phyloP scores from a whole-genome alignment of 2,329 filamentous ascomycete genomes.

The Stachybotrys elegans region DNA sequence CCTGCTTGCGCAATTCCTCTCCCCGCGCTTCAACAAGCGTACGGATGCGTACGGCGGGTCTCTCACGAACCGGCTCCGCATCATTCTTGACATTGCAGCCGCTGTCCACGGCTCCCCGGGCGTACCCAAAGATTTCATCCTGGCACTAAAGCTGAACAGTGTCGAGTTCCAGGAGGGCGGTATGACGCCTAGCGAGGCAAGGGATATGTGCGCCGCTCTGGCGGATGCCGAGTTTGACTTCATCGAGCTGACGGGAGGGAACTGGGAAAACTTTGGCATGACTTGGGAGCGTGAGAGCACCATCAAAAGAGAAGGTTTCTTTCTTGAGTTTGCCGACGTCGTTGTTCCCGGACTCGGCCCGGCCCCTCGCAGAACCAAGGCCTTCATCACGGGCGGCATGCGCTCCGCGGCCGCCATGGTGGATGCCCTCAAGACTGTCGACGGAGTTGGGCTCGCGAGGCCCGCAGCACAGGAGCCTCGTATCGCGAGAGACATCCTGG shows the following conservation, averaged over 20 bases:
- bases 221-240: conserved; percentile 47
- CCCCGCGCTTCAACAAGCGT: conserved; percentile 38
- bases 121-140: conserved; percentile 33
- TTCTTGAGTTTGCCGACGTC: conserved; percentile 50
- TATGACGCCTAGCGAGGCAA: conserved; percentile 43
- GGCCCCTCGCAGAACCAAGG: too few relatives aligned
- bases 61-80: conserved; percentile 36
- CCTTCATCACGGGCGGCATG: conserved; percentile 52
- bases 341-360: conserved; percentile 30
- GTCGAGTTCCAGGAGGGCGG: conserved; percentile 49
- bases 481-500: conserved; percentile 7
- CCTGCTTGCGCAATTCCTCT: conserved; percentile 43
- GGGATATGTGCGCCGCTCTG: conserved; percentile 36
- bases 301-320: conserved; percentile 49
- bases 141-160: conserved; percentile 51
- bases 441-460: conserved; percentile 50
- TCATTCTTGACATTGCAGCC: conserved; percentile 36
- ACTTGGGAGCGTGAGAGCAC: conserved; percentile 46
- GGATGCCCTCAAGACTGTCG: conserved; percentile 43
- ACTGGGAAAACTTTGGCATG: conserved; percentile 49
- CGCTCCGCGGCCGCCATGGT: conserved; percentile 49
- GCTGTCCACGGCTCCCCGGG: conserved; percentile 42
- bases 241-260: conserved; percentile 54
- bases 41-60: conserved; percentile 43
- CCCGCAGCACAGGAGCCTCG: conserved; percentile 21